phyloP scores from a whole-genome alignment of 352 stramenopile genomes.

The Pythium rishiriense region DNA sequence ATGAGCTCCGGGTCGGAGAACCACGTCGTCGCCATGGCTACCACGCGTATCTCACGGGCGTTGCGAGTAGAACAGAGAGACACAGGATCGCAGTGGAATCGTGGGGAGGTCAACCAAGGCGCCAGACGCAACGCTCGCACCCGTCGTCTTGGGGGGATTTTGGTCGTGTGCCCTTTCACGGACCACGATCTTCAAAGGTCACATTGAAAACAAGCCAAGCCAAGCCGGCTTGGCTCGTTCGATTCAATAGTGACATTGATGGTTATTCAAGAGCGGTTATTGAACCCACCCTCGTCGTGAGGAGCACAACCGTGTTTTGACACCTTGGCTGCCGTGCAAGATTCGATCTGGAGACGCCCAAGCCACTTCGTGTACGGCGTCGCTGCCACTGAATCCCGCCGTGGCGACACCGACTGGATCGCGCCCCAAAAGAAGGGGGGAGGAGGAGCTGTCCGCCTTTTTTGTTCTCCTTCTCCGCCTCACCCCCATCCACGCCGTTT shows the following conservation, averaged over 20 bases:
- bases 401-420: background rate
- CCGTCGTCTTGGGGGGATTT: background rate
- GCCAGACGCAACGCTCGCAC: background rate
- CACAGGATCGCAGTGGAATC: too few species aligned
- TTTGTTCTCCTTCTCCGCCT: background rate
- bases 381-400: background rate
- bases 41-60: background rate
- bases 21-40: slow-evolving; percentile 23
- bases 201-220: slow-evolving; percentile 1
- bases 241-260: background rate
- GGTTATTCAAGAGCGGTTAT: background rate
- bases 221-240: background rate
- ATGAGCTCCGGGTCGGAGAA: slow-evolving; percentile 27
- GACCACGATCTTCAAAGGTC: slow-evolving; percentile 19
- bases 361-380: background rate
- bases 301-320: slow-evolving; percentile 8
- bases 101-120: background rate
- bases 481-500: too few species aligned
- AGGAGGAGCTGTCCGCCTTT: too few species aligned
- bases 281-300: slow-evolving; percentile 1
- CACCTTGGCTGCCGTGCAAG: background rate
- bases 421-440: background rate
- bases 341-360: background rate
- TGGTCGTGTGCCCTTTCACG: slow-evolving; percentile 1
- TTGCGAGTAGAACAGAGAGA: too few species aligned